Base-by-base conservation (phyloP, 805 yeast species). In the Saturnispora ahearnii region DNA sequence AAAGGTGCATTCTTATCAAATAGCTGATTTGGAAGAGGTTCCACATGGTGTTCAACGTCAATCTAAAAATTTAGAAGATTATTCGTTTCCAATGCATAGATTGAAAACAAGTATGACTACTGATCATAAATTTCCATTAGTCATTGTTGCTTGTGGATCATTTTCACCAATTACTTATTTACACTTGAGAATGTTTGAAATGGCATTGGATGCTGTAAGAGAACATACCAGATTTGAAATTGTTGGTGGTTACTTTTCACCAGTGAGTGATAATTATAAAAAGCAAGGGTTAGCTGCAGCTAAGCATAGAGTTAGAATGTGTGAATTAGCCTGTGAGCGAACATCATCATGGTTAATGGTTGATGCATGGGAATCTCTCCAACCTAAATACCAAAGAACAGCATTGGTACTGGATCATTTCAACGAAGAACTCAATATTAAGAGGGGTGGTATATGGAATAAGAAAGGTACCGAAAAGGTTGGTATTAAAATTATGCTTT, bases 301-400 rank as follows among this genome's bases (percentile, higher is more conserved):
- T 0, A 75, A 74, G 54, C 96, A 93, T 65, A 78, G 99, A 51
- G 99, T 93, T 10, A 75, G 98, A 48, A 93, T 93, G 99, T 89
- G 99, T 68, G 99, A 93, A 65, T 73, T 93, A 62, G 98, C 97
- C 0, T 90, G 99, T 67, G 99, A 93, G 63, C 76, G 99, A 60
- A 93, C 99, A 0, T 82, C 93, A 4, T 82, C 91, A 28, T 93
- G 99, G 99, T 74, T 93, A 37, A 93, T 93, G 99, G 99, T 93
- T 29, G 99, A 93, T 65, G 97, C 98, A 1, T 93, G 99, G 99
- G 99, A 93, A 69, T 84, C 95, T 3, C 72, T 93, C 53, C 99
- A 93, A 67, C 86, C 87, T 1, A 76, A 81, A 43, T 93, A 93
- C 65, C 88, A 96, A 28, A 77, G 99, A 57, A 93, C 99, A 0